Conservation (phyloP, 495 filamentous ascomycete species). For the Amphirosellinia nigrospora region DNA sequence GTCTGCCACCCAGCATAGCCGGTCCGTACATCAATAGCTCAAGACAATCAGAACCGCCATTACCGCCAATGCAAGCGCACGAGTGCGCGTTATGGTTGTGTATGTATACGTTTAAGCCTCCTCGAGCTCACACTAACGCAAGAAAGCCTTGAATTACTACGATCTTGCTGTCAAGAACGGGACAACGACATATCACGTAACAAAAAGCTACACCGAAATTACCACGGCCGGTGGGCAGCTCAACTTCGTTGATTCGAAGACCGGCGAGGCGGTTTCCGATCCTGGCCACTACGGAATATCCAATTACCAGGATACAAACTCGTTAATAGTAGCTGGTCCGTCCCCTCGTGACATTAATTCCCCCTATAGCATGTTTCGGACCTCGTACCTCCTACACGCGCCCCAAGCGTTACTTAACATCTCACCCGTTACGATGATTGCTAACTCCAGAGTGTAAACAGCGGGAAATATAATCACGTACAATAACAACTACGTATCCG, state of each 20-base stretch:
- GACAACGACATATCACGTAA: background rate
- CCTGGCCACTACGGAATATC: background rate
- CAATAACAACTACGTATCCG: background rate
- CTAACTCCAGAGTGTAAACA: background rate
- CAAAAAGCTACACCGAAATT: background rate
- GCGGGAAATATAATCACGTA: background rate
- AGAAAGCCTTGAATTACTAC: background rate
- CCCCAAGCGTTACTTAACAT: background rate
- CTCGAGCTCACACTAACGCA: background rate
- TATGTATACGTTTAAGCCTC: background rate
- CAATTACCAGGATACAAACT: background rate
- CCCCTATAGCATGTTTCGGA: background rate
- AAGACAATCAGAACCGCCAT: background rate
- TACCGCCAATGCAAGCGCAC: background rate
- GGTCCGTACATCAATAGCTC: background rate
- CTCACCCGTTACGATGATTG: background rate
- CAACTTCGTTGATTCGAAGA: slow-evolving; percentile 2
- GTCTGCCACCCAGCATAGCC: background rate
- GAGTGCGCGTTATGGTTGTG: background rate
- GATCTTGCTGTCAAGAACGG: background rate
- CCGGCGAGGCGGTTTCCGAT: background rate
- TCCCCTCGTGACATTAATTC: background rate
- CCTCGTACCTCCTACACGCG: background rate
- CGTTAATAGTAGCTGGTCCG: background rate
- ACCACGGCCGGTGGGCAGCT: background rate